These are phyloP conservation scores for Leccinellum rugosiceps DNA, from an alignment of 768 basidiomycete species.

Conservation along the genomic window DNA sequence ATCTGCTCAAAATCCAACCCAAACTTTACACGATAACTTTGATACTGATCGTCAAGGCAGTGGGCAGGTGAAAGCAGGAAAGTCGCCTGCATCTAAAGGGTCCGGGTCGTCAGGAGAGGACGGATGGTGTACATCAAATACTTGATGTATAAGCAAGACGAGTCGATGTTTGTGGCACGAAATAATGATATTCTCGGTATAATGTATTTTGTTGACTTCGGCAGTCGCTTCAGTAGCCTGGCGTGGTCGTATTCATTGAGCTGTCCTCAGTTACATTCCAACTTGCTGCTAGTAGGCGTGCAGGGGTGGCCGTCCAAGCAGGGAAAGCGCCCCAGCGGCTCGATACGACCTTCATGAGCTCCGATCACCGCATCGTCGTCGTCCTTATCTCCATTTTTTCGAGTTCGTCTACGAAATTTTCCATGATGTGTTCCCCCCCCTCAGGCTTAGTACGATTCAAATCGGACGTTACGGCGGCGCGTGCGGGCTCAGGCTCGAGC, in stretches of 20 bases:
- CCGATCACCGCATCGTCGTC: neutral
- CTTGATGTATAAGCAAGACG: slow-evolving; percentile 1
- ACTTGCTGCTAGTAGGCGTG: too few species aligned
- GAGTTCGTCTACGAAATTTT: slow-evolving; percentile 77
- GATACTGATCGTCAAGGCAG: slow-evolving; percentile 7
- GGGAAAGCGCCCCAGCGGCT: too few species aligned
- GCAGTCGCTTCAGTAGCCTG: neutral
- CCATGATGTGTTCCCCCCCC: slow-evolving; percentile 60
- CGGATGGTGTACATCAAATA: slow-evolving; percentile 9
- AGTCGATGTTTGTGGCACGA: neutral
- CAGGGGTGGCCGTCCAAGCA: too few species aligned
- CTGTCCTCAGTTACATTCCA: too few species aligned
- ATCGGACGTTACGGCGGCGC: neutral
- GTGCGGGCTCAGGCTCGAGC: slow-evolving; percentile 34
- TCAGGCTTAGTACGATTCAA: neutral
- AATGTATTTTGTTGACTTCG: too few species aligned
- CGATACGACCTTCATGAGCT: too few species aligned
- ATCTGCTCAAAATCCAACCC: slow-evolving; percentile 13
- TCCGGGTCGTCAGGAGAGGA: slow-evolving; percentile 13
- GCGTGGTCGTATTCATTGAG: neutral
- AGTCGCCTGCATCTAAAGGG: slow-evolving; percentile 10
- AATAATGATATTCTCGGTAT: neutral
- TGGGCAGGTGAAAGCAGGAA: slow-evolving; percentile 9
- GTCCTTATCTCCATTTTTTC: slow-evolving; percentile 54
- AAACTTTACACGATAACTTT: slow-evolving; percentile 3